phyloP scores from a whole-genome alignment of 2,329 filamentous ascomycete species.

The Dothideomycetidae sp. region DNA sequence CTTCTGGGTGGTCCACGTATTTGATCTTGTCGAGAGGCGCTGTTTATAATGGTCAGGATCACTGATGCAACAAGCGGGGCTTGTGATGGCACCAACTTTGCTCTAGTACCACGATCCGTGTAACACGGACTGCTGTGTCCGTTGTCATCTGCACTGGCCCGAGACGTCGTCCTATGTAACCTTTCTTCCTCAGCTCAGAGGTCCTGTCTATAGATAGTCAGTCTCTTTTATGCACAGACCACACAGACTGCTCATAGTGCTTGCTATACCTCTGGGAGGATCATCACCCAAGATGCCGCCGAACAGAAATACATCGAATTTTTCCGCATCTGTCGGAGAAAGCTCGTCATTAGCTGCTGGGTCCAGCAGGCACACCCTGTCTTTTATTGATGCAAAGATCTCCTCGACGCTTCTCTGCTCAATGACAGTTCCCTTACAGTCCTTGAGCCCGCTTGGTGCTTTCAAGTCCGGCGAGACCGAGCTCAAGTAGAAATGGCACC shows the following conservation, averaged over 20 bases:
- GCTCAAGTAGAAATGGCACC: conserved; percentile 62
- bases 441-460: conserved; percentile 43
- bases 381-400: conserved; percentile 57
- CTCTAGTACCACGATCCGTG: conserved; percentile 73
- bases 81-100: conserved; percentile 43
- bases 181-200: conserved; percentile 87
- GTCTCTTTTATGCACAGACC: too few relatives aligned
- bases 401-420: conserved; percentile 66
- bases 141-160: conserved; percentile 97
- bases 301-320: conserved; percentile 86
- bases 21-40: conserved; percentile 64
- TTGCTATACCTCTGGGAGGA: conserved; percentile 77
- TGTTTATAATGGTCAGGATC: conserved; percentile 27
- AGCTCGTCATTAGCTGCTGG: conserved; percentile 71
- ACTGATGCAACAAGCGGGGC: background rate
- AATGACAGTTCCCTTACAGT: conserved; percentile 49
- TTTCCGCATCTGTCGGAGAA: conserved; percentile 64
- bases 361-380: conserved; percentile 75
- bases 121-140: conserved; percentile 89
- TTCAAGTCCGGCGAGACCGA: conserved; percentile 57
- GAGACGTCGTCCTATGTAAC: conserved; percentile 72
- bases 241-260: too few relatives aligned
- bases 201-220: conserved; percentile 55
- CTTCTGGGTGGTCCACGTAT: conserved; percentile 78
- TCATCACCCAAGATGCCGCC: conserved; percentile 97